A percentile compares a stretch with the other conserved stretches of the same genome.
phyloP scores from a whole-genome alignment of 1,284 basidiomycete species.

The Cryptococcus hybrid region DNA sequence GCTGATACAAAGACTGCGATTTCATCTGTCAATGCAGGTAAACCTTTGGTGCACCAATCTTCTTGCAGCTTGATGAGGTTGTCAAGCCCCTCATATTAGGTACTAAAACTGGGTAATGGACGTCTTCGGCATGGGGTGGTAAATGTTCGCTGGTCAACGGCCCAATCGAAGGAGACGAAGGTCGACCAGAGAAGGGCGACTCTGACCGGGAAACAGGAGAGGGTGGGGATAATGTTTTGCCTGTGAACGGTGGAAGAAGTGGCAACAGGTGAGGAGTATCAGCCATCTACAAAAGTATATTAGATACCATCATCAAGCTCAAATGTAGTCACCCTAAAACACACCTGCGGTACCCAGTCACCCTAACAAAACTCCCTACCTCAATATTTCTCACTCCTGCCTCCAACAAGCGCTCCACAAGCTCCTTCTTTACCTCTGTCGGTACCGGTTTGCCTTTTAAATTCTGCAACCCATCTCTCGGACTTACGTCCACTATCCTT shows the following conservation, averaged over 20 bases:
- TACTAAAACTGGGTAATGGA: constrained; percentile 79
- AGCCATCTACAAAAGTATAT: constrained; percentile 65
- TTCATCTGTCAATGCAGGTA: constrained; percentile 63
- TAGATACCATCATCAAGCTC: not conserved
- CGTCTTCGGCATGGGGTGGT: constrained; percentile 51
- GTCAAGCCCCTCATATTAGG: constrained; percentile 76
- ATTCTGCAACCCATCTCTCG: constrained; percentile 92
- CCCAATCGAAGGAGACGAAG: not conserved
- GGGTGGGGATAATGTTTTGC: constrained; percentile 4
- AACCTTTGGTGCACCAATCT: constrained; percentile 15
- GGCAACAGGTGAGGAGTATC: constrained; percentile 63
- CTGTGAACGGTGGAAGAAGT: constrained; percentile 15
- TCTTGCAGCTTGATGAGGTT: constrained; percentile 56
- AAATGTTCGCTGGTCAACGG: constrained; percentile 2
- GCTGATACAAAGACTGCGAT: constrained; percentile 88
- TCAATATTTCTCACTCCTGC: constrained; percentile 77
- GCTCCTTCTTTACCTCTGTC: constrained; percentile 71
- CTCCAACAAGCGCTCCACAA: constrained; percentile 70
- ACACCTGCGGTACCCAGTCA: constrained; percentile 88
- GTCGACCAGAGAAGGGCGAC: constrained; percentile 54
- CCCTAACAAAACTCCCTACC: constrained; percentile 89
- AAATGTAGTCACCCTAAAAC: constrained; percentile 27
- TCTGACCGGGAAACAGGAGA: constrained; percentile 11
- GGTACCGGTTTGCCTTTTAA: constrained; percentile 69
- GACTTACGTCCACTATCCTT: constrained; percentile 84